Base-by-base conservation (phyloP, 2,329 filamentous ascomycete species). In the Talaromyces funiculosus region DNA sequence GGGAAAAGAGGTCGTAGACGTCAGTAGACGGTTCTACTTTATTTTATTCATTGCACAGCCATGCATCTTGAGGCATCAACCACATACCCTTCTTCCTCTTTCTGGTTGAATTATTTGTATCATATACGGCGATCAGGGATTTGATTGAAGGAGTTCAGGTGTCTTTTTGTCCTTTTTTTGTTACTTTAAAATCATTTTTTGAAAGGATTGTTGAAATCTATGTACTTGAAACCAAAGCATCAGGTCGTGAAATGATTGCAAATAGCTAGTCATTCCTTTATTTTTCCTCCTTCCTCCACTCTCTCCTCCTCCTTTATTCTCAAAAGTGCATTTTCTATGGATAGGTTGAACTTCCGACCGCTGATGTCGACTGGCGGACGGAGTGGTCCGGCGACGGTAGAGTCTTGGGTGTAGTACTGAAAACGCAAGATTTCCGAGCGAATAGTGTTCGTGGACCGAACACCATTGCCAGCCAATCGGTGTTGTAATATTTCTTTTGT, bases 1-100 rank as follows among this genome's bases (percentile, higher is more conserved):
- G 73, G 69, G 51, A 77, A 76, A 66, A 69, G 74, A 57, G 74
- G 75, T 49, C 70, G 73, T 37, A 72, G 75, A 63, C 60, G 60
- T n/a, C 55, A 58, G 42, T 61, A 58, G 31, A 40, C 35, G 18
- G 12, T 16, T 53, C 33, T 9, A 22, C 22, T 55, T 24, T 14
- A 18, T 12, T 33, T 42, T 18, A 22, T 20, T 47, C 38, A 14
- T 61, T 53, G 40, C 33, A 18, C 35, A 29, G 24, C 3, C 51
- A 10, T 53, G 4, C n/a, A n/a, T 40, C 8, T 38, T 6, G 29
- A 49, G 56, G 43, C 56, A 40, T 58, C 14, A 49, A 38, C 20
- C 40, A 51, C 43, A 54, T 54, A 54, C 51, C 51, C 51, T 54
- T 26, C 9, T 26, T 54, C 10, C 33, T 24, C n/a, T 26, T 54